These are phyloP conservation scores for Salvia hispanica DNA, from an alignment of 257 asterid genomes.

Conservation along the genomic window DNA sequence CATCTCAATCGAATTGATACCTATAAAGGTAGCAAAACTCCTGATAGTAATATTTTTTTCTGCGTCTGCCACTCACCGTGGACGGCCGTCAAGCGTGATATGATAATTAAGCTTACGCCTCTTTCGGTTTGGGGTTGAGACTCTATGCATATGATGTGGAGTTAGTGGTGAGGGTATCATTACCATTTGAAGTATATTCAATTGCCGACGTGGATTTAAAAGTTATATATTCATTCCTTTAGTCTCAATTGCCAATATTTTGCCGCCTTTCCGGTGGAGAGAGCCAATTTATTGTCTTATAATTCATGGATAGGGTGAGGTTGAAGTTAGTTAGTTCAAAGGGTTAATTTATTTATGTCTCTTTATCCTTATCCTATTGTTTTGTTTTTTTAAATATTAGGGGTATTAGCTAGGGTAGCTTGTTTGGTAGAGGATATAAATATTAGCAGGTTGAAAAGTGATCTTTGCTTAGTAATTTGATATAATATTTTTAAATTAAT, in stretches of 20 bases:
- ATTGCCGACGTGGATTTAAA: constrained; percentile 19
- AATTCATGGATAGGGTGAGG: not conserved
- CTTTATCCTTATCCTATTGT: not conserved
- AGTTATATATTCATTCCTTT: not conserved
- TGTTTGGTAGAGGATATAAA: not conserved
- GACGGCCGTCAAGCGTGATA: too few species aligned
- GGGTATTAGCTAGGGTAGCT: not conserved
- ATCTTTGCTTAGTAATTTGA: not conserved
- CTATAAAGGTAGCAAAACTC: too few species aligned
- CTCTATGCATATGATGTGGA: too few species aligned
- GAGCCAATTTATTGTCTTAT: not conserved
- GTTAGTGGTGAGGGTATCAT: constrained; percentile 11
- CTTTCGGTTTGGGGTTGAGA: too few species aligned
- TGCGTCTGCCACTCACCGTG: too few species aligned
- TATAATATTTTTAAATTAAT: too few species aligned
- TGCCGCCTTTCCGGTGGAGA: constrained; percentile 22
- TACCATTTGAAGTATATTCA: constrained; percentile 29
- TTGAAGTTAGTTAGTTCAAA: not conserved
- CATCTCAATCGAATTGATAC: too few species aligned
- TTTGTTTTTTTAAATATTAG: not conserved
- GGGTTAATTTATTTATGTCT: too few species aligned
- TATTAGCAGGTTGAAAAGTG: not conserved
- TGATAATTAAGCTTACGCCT: too few species aligned
- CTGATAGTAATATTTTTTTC: too few species aligned
- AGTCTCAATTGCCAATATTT: constrained; percentile 5